These are phyloP conservation scores for Vigna angularis DNA, from an alignment of 306 rosid species.

Conservation along the genomic window DNA sequence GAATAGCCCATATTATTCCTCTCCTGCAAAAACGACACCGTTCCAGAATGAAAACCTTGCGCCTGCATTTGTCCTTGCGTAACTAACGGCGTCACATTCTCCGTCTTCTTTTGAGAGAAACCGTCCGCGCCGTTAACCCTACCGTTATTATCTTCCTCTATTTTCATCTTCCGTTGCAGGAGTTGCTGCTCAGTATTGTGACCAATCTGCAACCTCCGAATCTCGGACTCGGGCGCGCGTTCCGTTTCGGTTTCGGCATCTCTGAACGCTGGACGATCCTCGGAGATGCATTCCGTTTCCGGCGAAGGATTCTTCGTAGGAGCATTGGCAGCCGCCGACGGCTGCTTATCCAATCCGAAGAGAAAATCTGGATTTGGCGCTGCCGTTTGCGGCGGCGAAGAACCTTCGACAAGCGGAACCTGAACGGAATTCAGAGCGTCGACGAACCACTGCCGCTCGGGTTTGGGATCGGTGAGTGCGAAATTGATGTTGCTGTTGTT, in stretches of 20 bases:
- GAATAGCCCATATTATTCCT: conserved; percentile 56
- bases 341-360: conserved; percentile 74
- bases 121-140: conserved; percentile 44
- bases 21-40: conserved; percentile 54
- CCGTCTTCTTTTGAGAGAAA: conserved; percentile 56
- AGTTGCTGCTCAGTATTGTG: conserved; percentile 60
- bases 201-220: conserved; percentile 59
- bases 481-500: conserved; percentile 28
- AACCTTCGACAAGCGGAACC: conserved; percentile 53
- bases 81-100: conserved; percentile 48
- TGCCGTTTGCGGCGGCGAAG: conserved; percentile 56
- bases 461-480: conserved; percentile 49
- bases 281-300: conserved; percentile 57
- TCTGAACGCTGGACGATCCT: conserved; percentile 53
- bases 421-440: conserved; percentile 87
- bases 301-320: conserved; percentile 38
- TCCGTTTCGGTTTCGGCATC: conserved; percentile 37
- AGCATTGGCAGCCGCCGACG: conserved; percentile 43
- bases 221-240: conserved; percentile 45
- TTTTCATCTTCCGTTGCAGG: conserved; percentile 50
- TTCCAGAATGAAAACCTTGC: conserved; percentile 41
- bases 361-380: conserved; percentile 72
- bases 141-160: conserved; percentile 55
- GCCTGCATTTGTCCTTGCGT: conserved; percentile 31
- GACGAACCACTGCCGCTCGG: conserved; percentile 82